Evolutionary conservation across 495 filamentous ascomycete genomes (phyloP).

Genomic region (Astrothelium macrocarpum): DNA sequence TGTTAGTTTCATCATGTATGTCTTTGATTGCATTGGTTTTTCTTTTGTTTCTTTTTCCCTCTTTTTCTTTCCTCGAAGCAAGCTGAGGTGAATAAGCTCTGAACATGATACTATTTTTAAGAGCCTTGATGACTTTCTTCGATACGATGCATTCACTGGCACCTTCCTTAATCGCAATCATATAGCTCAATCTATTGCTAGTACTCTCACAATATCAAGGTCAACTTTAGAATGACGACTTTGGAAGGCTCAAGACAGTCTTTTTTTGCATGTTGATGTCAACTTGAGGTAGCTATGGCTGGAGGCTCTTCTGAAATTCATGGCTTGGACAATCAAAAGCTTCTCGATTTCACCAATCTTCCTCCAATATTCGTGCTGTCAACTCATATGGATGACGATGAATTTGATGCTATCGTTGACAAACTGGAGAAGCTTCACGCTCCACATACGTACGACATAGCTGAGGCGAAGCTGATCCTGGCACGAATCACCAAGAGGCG

Average conservation of each 20-base stretch:
- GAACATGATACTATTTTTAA: no score
- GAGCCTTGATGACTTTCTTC: no score
- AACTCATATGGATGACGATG: constrained; percentile 53
- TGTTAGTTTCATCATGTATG: no score
- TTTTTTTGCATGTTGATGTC: not conserved
- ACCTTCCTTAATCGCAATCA: no score
- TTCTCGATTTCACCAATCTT: constrained; percentile 35
- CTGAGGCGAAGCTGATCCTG: constrained; percentile 64
- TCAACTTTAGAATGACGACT: no score
- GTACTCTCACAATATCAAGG: no score
- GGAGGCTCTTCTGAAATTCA: not conserved
- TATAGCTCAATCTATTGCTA: no score
- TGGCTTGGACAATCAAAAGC: not conserved
- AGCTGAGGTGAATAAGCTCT: no score
- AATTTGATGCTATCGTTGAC: constrained; percentile 54
- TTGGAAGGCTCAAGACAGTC: no score
- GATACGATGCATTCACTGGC: no score
- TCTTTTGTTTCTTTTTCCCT: not conserved
- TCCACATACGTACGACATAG: constrained; percentile 58
- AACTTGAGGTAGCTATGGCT: not conserved
- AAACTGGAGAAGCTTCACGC: constrained; percentile 46
- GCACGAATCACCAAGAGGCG: constrained; percentile 58
- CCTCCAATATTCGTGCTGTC: constrained; percentile 68
- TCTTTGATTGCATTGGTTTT: not conserved
- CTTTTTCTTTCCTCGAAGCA: no score